Base-by-base conservation (phyloP, 768 basidiomycete genomes). In the Trametes cubensis region DNA sequence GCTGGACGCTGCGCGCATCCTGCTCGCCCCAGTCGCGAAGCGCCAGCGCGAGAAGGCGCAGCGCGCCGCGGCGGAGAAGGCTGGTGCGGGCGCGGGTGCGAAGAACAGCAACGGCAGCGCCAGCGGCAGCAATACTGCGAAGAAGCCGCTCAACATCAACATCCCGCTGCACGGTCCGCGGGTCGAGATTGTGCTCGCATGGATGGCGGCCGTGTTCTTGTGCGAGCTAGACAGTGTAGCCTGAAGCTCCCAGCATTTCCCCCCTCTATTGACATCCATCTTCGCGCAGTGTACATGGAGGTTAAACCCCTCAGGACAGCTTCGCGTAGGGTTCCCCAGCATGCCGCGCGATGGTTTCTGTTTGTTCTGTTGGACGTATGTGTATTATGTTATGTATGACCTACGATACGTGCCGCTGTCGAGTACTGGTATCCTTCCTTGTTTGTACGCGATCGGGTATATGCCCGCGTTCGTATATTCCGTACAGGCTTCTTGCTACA, bases 91-190 rank as follows among this genome's bases (percentile, higher is more conserved):
- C 6, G 5, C 10, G 6, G 73, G 74, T 25, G 79, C 76, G 46
- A 71, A 66, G 53, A 75, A 28, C 28, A 75, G 7, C 28, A 28
- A 28, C 7, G 28, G 28, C 28, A 7, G 70, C 60, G 64, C 54
- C 2, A 21, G 40, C 5, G 25, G 39, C 7, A 69, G 65, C 21
- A 71, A 65, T 34, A 71, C 66, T 30, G 68, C 67, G 52, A 83
- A 80, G 76, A 88, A 85, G 72, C 77, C 83, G 40, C 67, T 84
- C 64, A 81, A 85, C 53, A 89, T 93, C 72, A 90, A 86, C 70
- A 91, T 94, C 59, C 90, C 91, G 11, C 75, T 94, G 64, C 90
- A 93, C 73, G 92, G 92, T 0, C 92, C 93, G 39, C 82, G 91
- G 6, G 92, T 94, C 48, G 92, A 94, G 74, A 80, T 94, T 58